Conservation (phyloP, 2,329 filamentous ascomycete species). For the Fusarium heterosporum region DNA sequence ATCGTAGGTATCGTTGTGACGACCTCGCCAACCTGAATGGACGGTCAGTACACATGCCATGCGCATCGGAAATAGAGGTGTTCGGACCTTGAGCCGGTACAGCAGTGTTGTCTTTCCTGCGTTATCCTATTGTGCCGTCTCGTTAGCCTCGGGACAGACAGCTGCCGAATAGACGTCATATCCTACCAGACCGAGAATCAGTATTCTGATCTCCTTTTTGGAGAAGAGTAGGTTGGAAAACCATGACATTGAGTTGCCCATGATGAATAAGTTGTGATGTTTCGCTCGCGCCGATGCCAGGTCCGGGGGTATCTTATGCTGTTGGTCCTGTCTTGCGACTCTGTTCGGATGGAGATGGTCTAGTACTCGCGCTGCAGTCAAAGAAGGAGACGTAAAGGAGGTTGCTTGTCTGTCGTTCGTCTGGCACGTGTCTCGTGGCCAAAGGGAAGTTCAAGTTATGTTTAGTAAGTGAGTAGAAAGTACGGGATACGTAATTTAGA, state of each 20-base stretch:
- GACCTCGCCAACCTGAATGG: slow-evolving; percentile 88
- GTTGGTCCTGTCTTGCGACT: slow-evolving; percentile 6
- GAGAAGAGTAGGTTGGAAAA: slow-evolving; percentile 81
- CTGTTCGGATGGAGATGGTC: slow-evolving; percentile 7
- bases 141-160: slow-evolving; percentile 37
- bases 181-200: slow-evolving; percentile 89
- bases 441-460: slow-evolving; percentile 26
- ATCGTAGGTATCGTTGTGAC: slow-evolving; percentile 99
- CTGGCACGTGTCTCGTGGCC: slow-evolving; percentile 40
- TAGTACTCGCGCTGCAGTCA: slow-evolving; percentile 17
- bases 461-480: slow-evolving; percentile 36
- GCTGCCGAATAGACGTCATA: slow-evolving; percentile 31
- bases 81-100: slow-evolving; percentile 88
- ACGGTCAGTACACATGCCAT: slow-evolving; percentile 25
- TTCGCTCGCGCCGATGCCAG: slow-evolving; percentile 18
- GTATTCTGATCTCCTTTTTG: slow-evolving; percentile 97
- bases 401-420: slow-evolving; percentile 29
- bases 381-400: slow-evolving; percentile 6
- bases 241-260: slow-evolving; percentile 76
- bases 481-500: slow-evolving; percentile 35
- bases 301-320: slow-evolving; percentile 14
- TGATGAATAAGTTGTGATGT: slow-evolving; percentile 54
- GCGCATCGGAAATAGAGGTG: neutral
- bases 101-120: slow-evolving; percentile 97
- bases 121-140: slow-evolving; percentile 76